A percentile compares a stretch with the other conserved stretches of the same genome.
phyloP scores from a whole-genome alignment of 495 filamentous ascomycete genomes.

The Daldinia decipiens region DNA sequence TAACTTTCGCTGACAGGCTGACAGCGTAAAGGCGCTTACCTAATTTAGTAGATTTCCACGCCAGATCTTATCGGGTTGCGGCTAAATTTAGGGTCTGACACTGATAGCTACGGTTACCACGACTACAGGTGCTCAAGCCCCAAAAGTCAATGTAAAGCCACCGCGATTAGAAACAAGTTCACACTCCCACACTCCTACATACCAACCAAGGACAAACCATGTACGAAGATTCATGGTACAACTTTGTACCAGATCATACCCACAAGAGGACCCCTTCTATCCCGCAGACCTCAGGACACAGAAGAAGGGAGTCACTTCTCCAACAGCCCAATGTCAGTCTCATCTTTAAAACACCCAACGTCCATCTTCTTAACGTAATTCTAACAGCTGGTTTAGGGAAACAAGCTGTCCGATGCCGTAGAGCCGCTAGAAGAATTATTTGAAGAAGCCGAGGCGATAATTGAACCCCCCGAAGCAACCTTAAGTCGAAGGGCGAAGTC shows the following conservation, averaged over 20 bases:
- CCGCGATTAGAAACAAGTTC: background rate
- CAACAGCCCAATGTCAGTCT: constrained; percentile 73
- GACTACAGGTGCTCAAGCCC: too few relatives aligned
- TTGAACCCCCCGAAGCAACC: constrained; percentile 70
- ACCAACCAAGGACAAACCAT: constrained; percentile 52
- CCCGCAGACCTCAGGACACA: constrained; percentile 58
- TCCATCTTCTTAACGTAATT: constrained; percentile 17
- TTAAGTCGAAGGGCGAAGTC: constrained; percentile 75
- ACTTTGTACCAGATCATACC: constrained; percentile 66
- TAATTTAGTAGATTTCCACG: too few relatives aligned
- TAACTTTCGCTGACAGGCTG: too few relatives aligned
- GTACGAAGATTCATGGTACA: constrained; percentile 83
- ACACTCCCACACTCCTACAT: background rate
- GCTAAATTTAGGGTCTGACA: too few relatives aligned
- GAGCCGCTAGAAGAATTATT: constrained; percentile 57
- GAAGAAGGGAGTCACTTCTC: constrained; percentile 70
- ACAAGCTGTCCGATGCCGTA: constrained; percentile 51
- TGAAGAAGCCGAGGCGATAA: constrained; percentile 61
- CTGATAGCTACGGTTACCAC: too few relatives aligned
- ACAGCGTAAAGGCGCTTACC: too few relatives aligned
- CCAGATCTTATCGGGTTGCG: too few relatives aligned
- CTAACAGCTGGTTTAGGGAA: constrained; percentile 48
- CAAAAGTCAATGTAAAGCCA: background rate
- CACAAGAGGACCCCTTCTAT: constrained; percentile 55
- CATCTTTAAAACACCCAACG: background rate